Conservation (phyloP, 345 rosid genomes). For the Lumnitzera racemosa region DNA sequence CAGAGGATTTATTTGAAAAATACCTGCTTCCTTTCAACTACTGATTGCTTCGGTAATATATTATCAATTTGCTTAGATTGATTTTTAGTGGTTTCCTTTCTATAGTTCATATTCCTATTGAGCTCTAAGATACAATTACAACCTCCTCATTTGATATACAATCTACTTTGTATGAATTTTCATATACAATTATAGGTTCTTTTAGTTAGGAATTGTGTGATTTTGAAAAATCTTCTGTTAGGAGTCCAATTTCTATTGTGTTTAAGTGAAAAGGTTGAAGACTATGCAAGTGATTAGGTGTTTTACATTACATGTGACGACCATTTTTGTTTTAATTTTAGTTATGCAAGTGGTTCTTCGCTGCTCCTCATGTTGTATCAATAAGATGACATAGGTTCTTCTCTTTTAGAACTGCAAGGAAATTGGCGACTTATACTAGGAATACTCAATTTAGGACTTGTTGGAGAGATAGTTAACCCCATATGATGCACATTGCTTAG, state of each 20-base stretch:
- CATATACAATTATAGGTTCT: no score
- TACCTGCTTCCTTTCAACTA: no score
- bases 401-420: slow-evolving; percentile 35
- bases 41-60: no score
- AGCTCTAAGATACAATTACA: no score
- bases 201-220: slow-evolving; percentile 15
- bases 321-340: no score
- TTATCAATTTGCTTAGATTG: no score
- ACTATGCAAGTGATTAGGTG: not conserved
- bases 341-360: slow-evolving; percentile 13
- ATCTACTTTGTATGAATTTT: no score
- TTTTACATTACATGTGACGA: not conserved
- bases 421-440: slow-evolving; percentile 34
- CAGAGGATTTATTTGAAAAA: no score
- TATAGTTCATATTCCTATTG: no score
- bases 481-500: not conserved
- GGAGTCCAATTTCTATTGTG: slow-evolving; percentile 33
- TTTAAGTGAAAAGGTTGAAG: slow-evolving; percentile 16
- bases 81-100: no score
- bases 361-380: slow-evolving; percentile 46
- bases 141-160: no score
- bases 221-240: slow-evolving; percentile 22
- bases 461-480: slow-evolving; percentile 22
- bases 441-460: slow-evolving; percentile 18
- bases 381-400: slow-evolving; percentile 62